phyloP scores from a whole-genome alignment of 139 green algal species.

The Trebouxia sp. region DNA sequence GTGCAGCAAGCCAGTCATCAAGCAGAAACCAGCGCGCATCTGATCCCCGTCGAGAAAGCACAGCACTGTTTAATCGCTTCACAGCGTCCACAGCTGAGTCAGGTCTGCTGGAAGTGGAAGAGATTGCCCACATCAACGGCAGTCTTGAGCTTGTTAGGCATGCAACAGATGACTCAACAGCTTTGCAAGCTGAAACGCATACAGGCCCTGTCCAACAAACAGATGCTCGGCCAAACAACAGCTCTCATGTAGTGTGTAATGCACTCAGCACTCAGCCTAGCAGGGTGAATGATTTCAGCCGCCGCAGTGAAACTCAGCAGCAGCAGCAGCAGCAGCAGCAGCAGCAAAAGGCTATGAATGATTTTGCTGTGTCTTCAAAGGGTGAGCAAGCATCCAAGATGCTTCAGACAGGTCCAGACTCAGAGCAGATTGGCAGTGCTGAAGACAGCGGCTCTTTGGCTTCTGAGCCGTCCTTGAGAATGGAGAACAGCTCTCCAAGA shows the following conservation, averaged over 20 bases:
- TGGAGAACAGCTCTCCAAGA: background rate
- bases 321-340: background rate
- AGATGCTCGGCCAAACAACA: too few species aligned
- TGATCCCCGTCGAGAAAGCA: background rate
- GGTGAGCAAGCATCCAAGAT: too few species aligned
- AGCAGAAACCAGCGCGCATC: background rate
- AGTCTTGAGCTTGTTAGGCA: background rate
- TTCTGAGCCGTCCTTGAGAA: background rate
- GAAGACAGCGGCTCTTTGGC: too few species aligned
- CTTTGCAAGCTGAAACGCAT: background rate
- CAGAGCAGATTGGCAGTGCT: too few species aligned
- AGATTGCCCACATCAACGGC: constrained; percentile 21
- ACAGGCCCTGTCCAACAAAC: too few species aligned
- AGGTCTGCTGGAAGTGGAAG: constrained; percentile 8
- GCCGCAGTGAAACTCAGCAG: background rate
- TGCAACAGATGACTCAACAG: background rate
- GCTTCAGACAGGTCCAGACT: too few species aligned
- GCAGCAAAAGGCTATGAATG: too few species aligned
- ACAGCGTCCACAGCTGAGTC: constrained; percentile 11
- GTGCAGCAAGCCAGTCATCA: background rate
- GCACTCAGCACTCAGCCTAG: too few species aligned
- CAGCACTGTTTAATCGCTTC: constrained; percentile 8
- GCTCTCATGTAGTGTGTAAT: too few species aligned
- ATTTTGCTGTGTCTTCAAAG: too few species aligned
- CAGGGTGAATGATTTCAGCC: too few species aligned